These are phyloP conservation scores for Funneliformis geosporum DNA, from an alignment of 192 early-diverging fungal species.

Conservation along the genomic window DNA sequence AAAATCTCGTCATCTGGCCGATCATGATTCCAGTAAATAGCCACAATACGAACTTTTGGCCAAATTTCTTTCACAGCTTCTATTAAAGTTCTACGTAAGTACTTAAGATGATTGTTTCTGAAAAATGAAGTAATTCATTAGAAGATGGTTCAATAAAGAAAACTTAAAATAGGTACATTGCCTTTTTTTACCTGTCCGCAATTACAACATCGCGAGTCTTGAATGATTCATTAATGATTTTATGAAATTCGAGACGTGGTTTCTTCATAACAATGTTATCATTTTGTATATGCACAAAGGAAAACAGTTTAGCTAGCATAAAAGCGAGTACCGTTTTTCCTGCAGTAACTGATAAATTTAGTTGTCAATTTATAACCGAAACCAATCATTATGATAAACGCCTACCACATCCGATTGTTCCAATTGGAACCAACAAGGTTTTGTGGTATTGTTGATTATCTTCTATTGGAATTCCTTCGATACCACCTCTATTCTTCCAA, in stretches of 20 bases:
- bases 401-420: slow-evolving; percentile 79
- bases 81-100: slow-evolving; percentile 56
- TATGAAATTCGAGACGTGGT: slow-evolving; percentile 55
- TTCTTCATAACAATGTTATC: slow-evolving; percentile 74
- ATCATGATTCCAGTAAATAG: slow-evolving; percentile 75
- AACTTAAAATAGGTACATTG: slow-evolving; percentile 32
- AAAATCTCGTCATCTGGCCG: slow-evolving; percentile 49
- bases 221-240: slow-evolving; percentile 57
- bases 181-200: slow-evolving; percentile 59
- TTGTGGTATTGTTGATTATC: slow-evolving; percentile 30
- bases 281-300: slow-evolving; percentile 79
- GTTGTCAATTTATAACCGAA: slow-evolving; percentile 34
- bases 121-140: not conserved
- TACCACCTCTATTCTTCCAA: slow-evolving; percentile 36
- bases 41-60: slow-evolving; percentile 68
- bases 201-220: slow-evolving; percentile 63
- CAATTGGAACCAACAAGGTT: slow-evolving; percentile 71
- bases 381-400: slow-evolving; percentile 37
- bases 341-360: not conserved
- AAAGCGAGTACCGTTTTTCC: slow-evolving; percentile 58
- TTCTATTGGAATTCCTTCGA: slow-evolving; percentile 5
- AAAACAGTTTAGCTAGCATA: slow-evolving; percentile 60
- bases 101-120: slow-evolving; percentile 65
- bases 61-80: slow-evolving; percentile 49
- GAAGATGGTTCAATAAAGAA: no score